Evolutionary conservation across 176 grass and related monocot species (phyloP).

Genomic region (Oryza glaberrima): DNA sequence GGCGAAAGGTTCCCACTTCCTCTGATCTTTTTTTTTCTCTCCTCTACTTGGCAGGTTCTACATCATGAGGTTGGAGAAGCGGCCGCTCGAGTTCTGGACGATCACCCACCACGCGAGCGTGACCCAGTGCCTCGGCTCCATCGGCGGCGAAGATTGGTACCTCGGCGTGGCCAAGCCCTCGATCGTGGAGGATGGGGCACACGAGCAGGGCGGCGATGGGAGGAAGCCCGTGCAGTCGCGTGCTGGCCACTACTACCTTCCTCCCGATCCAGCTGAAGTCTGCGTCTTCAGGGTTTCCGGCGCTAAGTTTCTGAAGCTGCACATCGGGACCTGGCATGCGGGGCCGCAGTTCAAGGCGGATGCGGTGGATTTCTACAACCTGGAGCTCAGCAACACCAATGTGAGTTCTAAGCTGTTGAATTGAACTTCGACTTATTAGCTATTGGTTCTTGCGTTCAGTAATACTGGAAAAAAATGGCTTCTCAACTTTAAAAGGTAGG

Average conservation of each 20-base stretch:
- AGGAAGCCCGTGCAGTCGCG: slow-evolving; percentile 40
- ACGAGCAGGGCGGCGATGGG: slow-evolving; percentile 45
- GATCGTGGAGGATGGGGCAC: slow-evolving; percentile 57
- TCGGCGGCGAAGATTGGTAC: slow-evolving; percentile 88
- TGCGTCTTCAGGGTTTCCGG: slow-evolving; percentile 78
- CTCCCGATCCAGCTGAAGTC: slow-evolving; percentile 77
- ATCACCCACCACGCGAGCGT: slow-evolving; percentile 96
- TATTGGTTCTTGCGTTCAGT: not conserved
- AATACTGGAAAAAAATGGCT: not conserved
- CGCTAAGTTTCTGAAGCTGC: slow-evolving; percentile 86
- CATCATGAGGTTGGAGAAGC: slow-evolving; percentile 71
- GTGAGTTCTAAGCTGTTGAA: slow-evolving; percentile 49
- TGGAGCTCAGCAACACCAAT: slow-evolving; percentile 97
- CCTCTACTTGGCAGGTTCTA: slow-evolving; percentile 58
- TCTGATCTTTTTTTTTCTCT: not conserved
- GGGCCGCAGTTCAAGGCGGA: slow-evolving; percentile 82
- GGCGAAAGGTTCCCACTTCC: not conserved
- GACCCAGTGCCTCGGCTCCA: slow-evolving; percentile 88
- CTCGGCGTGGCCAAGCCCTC: slow-evolving; percentile 78
- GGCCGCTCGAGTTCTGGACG: slow-evolving; percentile 58
- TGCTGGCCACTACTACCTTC: slow-evolving; percentile 67
- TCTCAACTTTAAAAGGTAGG: no score
- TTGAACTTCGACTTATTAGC: not conserved
- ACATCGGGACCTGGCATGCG: slow-evolving; percentile 90
- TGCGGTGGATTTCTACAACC: slow-evolving; percentile 88